Evolutionary conservation across 2,329 filamentous ascomycete genomes (phyloP).

Genomic region (Ophiostoma pallidulum): DNA sequence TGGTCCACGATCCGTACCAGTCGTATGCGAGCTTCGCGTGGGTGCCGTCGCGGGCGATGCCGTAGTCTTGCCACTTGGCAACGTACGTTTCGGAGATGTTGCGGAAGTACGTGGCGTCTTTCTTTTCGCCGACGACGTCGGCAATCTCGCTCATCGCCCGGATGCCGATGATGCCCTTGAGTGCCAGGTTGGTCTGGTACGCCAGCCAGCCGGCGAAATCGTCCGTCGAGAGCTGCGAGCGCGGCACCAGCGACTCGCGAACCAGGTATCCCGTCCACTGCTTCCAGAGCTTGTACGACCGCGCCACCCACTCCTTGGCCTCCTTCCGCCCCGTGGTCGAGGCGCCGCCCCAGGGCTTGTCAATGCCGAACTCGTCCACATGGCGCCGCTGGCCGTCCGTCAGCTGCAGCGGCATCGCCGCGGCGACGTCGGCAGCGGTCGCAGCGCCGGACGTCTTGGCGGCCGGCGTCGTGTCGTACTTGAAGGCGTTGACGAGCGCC

Average conservation of each 20-base stretch:
- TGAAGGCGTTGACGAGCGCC: slow-evolving; percentile 61
- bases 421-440: slow-evolving; percentile 16
- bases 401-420: slow-evolving; percentile 8
- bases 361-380: slow-evolving; percentile 19
- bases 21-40: slow-evolving; percentile 68
- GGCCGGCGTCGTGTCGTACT: slow-evolving; percentile 46
- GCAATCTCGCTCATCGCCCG: slow-evolving; percentile 67
- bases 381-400: slow-evolving; percentile 8
- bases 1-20: slow-evolving; percentile 71
- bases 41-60: slow-evolving; percentile 55
- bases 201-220: slow-evolving; percentile 70
- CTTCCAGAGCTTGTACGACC: slow-evolving; percentile 60
- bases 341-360: slow-evolving; percentile 43
- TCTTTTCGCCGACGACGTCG: slow-evolving; percentile 44
- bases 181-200: slow-evolving; percentile 64
- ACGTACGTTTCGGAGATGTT: slow-evolving; percentile 58
- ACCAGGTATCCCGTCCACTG: slow-evolving; percentile 69
- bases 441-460: slow-evolving; percentile 26
- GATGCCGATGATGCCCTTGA: slow-evolving; percentile 71
- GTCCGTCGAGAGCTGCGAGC: slow-evolving; percentile 66
- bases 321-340: slow-evolving; percentile 32
- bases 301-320: slow-evolving; percentile 31
- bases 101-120: slow-evolving; percentile 51
- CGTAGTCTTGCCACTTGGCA: slow-evolving; percentile 58
- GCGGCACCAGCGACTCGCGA: slow-evolving; percentile 57